Percentiles rank a stretch among this genome's conserved stretches.
Conservation (phyloP, 2,329 filamentous ascomycete species). For the Hymenoscyphus albidus region DNA sequence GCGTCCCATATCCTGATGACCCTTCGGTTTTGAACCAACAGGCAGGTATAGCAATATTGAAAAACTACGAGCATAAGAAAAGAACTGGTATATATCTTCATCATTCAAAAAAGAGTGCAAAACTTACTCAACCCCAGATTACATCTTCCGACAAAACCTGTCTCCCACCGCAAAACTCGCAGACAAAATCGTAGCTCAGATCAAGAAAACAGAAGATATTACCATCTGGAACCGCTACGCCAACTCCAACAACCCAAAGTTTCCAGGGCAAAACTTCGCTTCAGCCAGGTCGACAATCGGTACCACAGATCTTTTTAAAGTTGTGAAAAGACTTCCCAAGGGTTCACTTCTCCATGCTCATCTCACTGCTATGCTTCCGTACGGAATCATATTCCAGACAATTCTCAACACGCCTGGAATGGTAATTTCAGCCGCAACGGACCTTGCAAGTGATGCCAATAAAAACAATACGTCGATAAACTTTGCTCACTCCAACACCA, state of each 20-base stretch:
- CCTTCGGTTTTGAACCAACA: neutral
- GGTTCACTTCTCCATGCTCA: neutral
- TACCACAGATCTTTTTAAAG: neutral
- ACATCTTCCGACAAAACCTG: neutral
- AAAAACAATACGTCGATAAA: neutral
- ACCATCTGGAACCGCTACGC: neutral
- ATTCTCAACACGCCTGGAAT: neutral
- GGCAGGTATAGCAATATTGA: neutral
- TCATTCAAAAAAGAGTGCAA: neutral
- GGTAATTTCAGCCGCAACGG: neutral
- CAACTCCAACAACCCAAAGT: neutral
- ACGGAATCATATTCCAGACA: neutral
- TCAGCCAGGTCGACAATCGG: neutral
- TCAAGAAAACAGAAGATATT: neutral
- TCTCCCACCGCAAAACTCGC: neutral
- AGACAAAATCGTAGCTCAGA: constrained; percentile 1
- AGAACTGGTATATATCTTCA: neutral
- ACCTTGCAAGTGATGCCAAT: neutral
- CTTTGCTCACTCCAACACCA: neutral
- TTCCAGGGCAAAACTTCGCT: neutral
- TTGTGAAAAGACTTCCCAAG: neutral
- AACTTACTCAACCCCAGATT: neutral
- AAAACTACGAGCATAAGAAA: neutral
- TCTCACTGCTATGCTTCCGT: neutral
- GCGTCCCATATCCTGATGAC: neutral